A percentile compares a stretch with the other conserved stretches of the same genome.
These are phyloP conservation scores for Calonectria honghensis DNA, from an alignment of 2,329 filamentous ascomycete genomes.

Conservation along the genomic window DNA sequence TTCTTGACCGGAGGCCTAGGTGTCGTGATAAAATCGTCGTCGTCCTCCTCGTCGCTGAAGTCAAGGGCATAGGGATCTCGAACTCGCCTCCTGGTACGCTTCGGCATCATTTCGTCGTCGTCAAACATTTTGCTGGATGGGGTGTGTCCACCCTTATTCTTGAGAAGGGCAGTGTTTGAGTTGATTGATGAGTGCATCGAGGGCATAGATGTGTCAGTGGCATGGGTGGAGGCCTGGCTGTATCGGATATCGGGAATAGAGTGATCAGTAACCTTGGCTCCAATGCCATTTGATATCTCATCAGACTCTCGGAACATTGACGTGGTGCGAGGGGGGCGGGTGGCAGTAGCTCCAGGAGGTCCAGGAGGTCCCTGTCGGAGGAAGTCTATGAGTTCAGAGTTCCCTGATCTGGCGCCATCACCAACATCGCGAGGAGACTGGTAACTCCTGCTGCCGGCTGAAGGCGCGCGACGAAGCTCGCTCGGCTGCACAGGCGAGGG, in stretches of 20 bases:
- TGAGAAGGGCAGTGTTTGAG: conserved; percentile 82
- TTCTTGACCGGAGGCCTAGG: conserved; percentile 64
- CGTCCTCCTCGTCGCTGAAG: conserved; percentile 77
- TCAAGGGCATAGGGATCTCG: conserved; percentile 97
- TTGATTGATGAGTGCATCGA: conserved; percentile 80
- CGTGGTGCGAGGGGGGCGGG: conserved; percentile 86
- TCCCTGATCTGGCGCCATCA: conserved; percentile 78
- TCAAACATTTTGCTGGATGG: conserved; percentile 64
- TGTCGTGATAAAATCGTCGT: conserved; percentile 67
- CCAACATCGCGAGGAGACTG: conserved; percentile 82
- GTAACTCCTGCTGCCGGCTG: conserved; percentile 68
- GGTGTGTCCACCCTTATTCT: conserved; percentile 61
- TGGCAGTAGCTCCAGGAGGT: conserved; percentile 69
- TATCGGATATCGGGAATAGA: conserved; percentile 73
- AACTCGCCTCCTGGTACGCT: conserved; percentile 84
- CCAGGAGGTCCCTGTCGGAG: conserved; percentile 89
- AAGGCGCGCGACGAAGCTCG: conserved; percentile 62
- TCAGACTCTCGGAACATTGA: conserved; percentile 92
- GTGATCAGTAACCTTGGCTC: conserved; percentile 75
- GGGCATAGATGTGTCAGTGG: conserved; percentile 74
- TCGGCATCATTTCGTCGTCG: conserved; percentile 76
- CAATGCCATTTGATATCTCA: conserved; percentile 72
- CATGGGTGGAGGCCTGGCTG: conserved; percentile 73
- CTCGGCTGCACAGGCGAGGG: conserved; percentile 51
- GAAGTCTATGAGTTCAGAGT: conserved; percentile 94